Conservation (phyloP, 73 alveolate species). For the Tetrahymena elliotti region DNA sequence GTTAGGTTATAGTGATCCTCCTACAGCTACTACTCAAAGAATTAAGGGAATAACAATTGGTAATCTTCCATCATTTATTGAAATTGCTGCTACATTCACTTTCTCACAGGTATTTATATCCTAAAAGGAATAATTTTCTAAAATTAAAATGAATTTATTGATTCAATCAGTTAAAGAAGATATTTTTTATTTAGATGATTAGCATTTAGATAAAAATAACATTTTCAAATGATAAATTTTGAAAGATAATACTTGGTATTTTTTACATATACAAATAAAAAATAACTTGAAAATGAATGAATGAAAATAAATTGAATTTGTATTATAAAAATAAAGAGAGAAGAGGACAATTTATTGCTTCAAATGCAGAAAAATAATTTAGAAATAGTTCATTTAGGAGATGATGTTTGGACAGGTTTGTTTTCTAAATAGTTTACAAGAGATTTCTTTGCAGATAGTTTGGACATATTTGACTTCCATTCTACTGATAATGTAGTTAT, state of each 20-base stretch:
- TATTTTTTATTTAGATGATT: too few relatives aligned
- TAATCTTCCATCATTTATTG: conserved; percentile 56
- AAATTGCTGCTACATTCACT: conserved; percentile 48
- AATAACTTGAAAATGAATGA: too few relatives aligned
- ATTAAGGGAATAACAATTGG: conserved; percentile 55
- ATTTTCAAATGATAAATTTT: too few relatives aligned
- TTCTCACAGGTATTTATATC: background rate
- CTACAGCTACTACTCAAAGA: conserved; percentile 60
- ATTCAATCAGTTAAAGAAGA: too few relatives aligned
- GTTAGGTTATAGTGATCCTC: conserved; percentile 49
- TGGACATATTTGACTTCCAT: conserved; percentile 56
- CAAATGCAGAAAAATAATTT: conserved; percentile 4
- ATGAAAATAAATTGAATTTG: too few relatives aligned
- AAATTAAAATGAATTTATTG: background rate
- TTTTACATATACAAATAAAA: too few relatives aligned
- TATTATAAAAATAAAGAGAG: background rate
- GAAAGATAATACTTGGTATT: too few relatives aligned
- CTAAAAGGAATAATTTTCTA: background rate
- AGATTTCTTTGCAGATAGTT: conserved; percentile 41
- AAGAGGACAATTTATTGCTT: conserved; percentile 46
- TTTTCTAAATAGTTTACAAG: conserved; percentile 35
- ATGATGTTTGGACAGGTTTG: conserved; percentile 58
- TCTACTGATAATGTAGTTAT: conserved; percentile 44
- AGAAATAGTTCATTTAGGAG: conserved; percentile 55
- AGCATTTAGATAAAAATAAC: too few relatives aligned